A percentile compares a stretch with the other conserved stretches of the same genome.
Conservation (phyloP, 352 stramenopile genomes). For the Phytophthora megakarya region DNA sequence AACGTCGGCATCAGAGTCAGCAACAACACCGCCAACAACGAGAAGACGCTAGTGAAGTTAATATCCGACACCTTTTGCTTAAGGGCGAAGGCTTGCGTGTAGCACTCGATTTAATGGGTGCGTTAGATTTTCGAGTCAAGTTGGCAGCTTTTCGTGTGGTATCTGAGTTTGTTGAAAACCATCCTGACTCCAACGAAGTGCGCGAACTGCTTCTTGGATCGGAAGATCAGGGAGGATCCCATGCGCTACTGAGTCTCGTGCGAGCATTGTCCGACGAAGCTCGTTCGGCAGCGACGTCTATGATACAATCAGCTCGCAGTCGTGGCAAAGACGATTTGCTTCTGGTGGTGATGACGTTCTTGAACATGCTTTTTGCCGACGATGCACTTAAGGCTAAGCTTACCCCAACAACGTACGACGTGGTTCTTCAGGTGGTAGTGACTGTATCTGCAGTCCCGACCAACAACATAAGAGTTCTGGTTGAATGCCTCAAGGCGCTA, state of each 20-base stretch:
- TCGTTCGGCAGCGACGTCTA: slow-evolving; percentile 15
- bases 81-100: slow-evolving; percentile 46
- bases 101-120: slow-evolving; percentile 48
- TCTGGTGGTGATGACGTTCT: slow-evolving; percentile 46
- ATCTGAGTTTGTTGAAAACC: slow-evolving; percentile 50
- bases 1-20: slow-evolving; percentile 23
- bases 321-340: slow-evolving; percentile 31
- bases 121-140: slow-evolving; percentile 45
- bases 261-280: slow-evolving; percentile 57
- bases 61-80: slow-evolving; percentile 37
- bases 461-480: slow-evolving; percentile 42
- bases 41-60: slow-evolving; percentile 5
- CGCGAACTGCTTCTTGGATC: slow-evolving; percentile 36
- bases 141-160: slow-evolving; percentile 52
- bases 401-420: slow-evolving; percentile 62
- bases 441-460: slow-evolving; percentile 17
- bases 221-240: slow-evolving; percentile 34
- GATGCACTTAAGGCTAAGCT: slow-evolving; percentile 60
- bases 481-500: slow-evolving; percentile 56
- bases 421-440: slow-evolving; percentile 58
- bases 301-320: slow-evolving; percentile 6
- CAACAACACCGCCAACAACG: slow-evolving; percentile 13
- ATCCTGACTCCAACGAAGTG: slow-evolving; percentile 32
- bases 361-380: slow-evolving; percentile 57
- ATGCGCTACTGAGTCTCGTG: slow-evolving; percentile 52